phyloP scores from a whole-genome alignment of 108 stramenopile genomes.

The Pseudonitzschia delicatissima region DNA sequence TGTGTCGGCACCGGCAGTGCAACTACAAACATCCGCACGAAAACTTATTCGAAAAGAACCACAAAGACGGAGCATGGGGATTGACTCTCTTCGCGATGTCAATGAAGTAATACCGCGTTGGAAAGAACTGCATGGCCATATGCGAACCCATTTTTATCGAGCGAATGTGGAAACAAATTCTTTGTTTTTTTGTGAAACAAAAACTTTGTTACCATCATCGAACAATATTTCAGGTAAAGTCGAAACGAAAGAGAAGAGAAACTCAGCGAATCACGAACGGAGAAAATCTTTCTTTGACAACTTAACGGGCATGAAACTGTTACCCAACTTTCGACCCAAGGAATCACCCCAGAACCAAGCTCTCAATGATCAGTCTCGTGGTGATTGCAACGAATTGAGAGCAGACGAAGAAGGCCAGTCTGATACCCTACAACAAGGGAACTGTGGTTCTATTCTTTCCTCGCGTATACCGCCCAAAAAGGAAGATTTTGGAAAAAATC shows the following conservation, averaged over 20 bases:
- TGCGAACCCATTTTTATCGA: slow-evolving; percentile 34
- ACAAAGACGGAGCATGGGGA: slow-evolving; percentile 7
- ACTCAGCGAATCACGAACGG: background rate
- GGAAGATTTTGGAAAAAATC: background rate
- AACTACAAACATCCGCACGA: background rate
- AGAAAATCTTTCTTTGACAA: slow-evolving; percentile 4
- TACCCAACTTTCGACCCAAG: background rate
- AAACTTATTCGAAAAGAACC: slow-evolving; percentile 1
- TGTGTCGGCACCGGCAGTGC: background rate
- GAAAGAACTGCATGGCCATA: slow-evolving; percentile 24
- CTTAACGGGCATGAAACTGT: background rate
- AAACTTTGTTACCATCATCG: background rate
- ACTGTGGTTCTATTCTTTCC: background rate
- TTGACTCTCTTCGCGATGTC: slow-evolving; percentile 20
- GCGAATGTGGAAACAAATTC: slow-evolving; percentile 6
- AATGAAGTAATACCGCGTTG: slow-evolving; percentile 30
- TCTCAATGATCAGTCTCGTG: no score
- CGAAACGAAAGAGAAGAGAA: background rate
- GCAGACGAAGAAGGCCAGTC: no score
- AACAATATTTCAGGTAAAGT: background rate
- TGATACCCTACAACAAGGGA: no score
- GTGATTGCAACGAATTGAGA: no score
- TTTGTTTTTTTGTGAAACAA: slow-evolving; percentile 21
- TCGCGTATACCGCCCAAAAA: slow-evolving; percentile 7
- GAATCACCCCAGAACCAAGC: background rate